A percentile compares a stretch with the other conserved stretches of the same genome.
Conservation (phyloP, 805 yeast genomes). For the Candida andamanensis region DNA sequence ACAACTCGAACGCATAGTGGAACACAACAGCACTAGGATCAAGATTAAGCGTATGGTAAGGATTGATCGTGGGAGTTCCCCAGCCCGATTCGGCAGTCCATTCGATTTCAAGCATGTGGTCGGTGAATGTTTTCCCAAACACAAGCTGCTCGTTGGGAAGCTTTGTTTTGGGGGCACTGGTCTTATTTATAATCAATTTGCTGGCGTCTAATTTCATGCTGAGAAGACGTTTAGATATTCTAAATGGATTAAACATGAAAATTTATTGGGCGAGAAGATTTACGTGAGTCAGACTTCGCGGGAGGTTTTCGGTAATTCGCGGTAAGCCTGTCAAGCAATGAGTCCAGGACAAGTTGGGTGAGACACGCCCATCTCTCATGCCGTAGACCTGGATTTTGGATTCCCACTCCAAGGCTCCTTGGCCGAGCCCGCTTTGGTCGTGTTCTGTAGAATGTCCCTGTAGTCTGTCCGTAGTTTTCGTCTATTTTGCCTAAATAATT, state of each 20-base stretch:
- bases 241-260: too few species aligned
- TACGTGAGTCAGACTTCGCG: conserved; percentile 2
- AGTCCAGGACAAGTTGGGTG: too few species aligned
- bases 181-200: conserved; percentile 31
- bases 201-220: conserved; percentile 30
- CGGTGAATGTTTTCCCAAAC: conserved; percentile 59
- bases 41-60: conserved; percentile 68
- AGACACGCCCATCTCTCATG: too few species aligned
- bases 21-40: conserved; percentile 90
- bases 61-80: conserved; percentile 83
- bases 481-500: too few species aligned
- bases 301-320: too few species aligned
- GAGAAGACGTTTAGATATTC: not conserved
- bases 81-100: conserved; percentile 80
- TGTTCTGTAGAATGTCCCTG: too few species aligned
- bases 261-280: too few species aligned
- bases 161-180: conserved; percentile 31
- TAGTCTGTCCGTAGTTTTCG: too few species aligned
- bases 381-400: too few species aligned
- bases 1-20: conserved; percentile 92
- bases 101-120: conserved; percentile 82
- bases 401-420: too few species aligned
- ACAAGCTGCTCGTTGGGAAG: conserved; percentile 36
- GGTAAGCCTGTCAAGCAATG: too few species aligned
- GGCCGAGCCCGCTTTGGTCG: too few species aligned